Conservation (phyloP, 2,329 filamentous ascomycete genomes). For the Botrytis sinoallii region DNA sequence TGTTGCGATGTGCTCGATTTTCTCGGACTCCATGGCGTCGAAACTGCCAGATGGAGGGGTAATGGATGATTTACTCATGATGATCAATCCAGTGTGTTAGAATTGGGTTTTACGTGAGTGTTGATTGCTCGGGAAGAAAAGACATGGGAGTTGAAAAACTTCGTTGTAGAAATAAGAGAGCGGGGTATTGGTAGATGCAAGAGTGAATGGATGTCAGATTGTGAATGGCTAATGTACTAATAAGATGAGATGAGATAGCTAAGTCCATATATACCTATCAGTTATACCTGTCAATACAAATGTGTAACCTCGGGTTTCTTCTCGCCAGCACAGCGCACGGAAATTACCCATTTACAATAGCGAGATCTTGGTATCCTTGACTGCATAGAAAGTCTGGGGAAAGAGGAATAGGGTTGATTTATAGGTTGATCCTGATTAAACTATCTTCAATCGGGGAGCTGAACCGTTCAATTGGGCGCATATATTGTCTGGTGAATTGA, state of each 20-base stretch:
- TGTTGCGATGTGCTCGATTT: neutral
- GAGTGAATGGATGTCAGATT: neutral
- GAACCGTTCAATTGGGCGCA: neutral
- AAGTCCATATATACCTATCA: neutral
- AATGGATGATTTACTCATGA: neutral
- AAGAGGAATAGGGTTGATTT: neutral
- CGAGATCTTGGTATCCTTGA: neutral
- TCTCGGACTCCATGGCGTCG: neutral
- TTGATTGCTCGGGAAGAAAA: neutral
- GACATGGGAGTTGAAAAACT: neutral
- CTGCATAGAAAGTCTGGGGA: neutral
- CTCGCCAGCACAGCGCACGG: neutral
- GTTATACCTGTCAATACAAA: neutral
- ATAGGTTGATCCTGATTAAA: no score
- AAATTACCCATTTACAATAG: neutral
- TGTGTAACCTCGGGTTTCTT: neutral
- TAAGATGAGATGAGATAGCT: neutral
- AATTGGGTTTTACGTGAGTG: neutral
- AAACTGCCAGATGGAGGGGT: neutral
- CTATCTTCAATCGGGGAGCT: neutral
- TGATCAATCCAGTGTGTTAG: neutral
- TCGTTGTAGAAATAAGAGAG: neutral
- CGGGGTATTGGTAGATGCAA: neutral
- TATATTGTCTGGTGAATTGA: neutral
- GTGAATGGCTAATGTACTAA: neutral